A percentile compares a stretch with the other conserved stretches of the same genome.
Conservation (phyloP, 108 stramenopile species). For the Aurantiochytrium sp. region DNA sequence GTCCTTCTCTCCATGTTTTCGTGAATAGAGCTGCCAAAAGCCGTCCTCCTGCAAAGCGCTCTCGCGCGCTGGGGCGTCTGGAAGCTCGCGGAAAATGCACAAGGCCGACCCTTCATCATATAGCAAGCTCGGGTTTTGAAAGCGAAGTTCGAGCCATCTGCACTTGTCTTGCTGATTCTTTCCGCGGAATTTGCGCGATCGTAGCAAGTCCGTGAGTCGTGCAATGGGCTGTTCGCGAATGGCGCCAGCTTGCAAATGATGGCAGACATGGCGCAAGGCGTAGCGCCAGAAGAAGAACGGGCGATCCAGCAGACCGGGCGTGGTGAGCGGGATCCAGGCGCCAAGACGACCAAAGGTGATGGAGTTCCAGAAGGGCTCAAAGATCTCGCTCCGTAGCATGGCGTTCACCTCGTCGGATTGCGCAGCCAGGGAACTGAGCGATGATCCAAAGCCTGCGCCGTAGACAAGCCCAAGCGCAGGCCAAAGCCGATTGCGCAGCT, state of each 20-base stretch:
- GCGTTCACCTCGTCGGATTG: conserved; percentile 35
- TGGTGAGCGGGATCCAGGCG: not conserved
- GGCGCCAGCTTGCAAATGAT: not conserved
- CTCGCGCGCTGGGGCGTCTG: not conserved
- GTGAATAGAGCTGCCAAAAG: not conserved
- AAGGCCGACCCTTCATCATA: not conserved
- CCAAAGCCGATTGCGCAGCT: conserved; percentile 77
- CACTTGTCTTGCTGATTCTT: not conserved
- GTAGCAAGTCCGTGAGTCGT: not conserved
- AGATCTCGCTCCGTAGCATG: conserved; percentile 29
- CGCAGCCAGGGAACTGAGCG: conserved; percentile 30
- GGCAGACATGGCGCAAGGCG: not conserved
- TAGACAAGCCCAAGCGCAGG: conserved; percentile 86
- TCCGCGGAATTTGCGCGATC: not conserved
- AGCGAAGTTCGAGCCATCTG: not conserved
- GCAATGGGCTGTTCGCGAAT: not conserved
- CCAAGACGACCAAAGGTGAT: not conserved
- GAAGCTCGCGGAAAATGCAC: not conserved
- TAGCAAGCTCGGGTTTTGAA: not conserved
- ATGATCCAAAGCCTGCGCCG: conserved; percentile 57
- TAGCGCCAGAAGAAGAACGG: not conserved
- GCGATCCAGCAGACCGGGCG: not conserved
- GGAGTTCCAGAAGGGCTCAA: conserved; percentile 35
- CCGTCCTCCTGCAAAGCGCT: not conserved
- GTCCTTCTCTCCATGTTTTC: not conserved